Percentiles rank a stretch among this genome's conserved stretches.
Evolutionary conservation across 805 yeast species (phyloP).

Genomic region (Wickerhamomyces rabaulensis): DNA sequence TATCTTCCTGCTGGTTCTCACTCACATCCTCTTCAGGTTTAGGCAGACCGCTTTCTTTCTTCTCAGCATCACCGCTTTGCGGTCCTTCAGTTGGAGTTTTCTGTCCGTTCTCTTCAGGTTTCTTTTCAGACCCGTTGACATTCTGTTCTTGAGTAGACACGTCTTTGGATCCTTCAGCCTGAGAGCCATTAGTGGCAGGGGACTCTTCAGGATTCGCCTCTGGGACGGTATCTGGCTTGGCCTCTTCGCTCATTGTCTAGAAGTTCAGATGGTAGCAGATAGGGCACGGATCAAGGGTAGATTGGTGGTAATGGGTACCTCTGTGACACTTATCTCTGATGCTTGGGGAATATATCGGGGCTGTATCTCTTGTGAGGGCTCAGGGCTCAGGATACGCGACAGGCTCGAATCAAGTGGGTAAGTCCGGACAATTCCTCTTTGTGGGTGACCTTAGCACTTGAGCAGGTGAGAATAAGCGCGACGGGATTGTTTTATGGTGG

Average conservation of each 20-base stretch:
- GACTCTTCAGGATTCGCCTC: background rate
- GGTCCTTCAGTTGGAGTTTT: background rate
- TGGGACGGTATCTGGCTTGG: background rate
- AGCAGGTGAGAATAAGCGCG: background rate
- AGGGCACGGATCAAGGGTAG: background rate
- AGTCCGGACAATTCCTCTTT: background rate
- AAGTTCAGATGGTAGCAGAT: too few relatives aligned
- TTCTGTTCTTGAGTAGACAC: background rate
- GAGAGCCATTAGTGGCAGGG: background rate
- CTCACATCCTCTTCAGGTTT: background rate
- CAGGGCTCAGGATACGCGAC: background rate
- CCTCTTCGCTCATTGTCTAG: background rate
- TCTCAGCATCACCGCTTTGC: background rate
- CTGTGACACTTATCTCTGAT: background rate
- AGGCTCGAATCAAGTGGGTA: background rate
- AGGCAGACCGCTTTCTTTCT: background rate
- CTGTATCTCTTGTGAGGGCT: too few relatives aligned
- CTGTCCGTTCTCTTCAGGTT: background rate
- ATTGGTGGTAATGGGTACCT: background rate
- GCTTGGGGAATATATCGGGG: too few relatives aligned
- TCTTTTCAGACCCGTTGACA: background rate
- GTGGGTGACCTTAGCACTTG: background rate
- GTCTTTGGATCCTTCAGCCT: background rate
- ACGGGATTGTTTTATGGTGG: background rate
- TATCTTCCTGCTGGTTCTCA: conserved; percentile 6